Conservation (phyloP, 805 yeast species). For the fission yeast (Schizosaccharomyces pombe) region DNA sequence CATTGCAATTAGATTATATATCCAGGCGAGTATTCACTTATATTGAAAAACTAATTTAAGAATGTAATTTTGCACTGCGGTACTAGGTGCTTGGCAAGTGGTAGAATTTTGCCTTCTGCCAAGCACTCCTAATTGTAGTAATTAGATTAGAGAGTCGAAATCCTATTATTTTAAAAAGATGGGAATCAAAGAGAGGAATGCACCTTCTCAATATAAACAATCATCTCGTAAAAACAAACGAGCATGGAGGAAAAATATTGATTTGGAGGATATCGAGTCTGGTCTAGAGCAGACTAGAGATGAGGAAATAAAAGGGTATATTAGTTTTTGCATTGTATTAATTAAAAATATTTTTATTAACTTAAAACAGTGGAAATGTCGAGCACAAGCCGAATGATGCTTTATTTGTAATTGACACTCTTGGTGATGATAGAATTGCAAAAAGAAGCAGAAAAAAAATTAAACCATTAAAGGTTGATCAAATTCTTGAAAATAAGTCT, state of each 20-base stretch:
- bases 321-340: background rate
- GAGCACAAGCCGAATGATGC: conserved; percentile 11
- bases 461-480: conserved; percentile 28
- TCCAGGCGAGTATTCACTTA: too few relatives aligned
- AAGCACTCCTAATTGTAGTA: too few relatives aligned
- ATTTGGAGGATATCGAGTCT: conserved; percentile 51
- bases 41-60: too few relatives aligned
- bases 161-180: too few relatives aligned
- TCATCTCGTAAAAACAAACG: conserved; percentile 77
- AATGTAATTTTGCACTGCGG: too few relatives aligned
- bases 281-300: conserved; percentile 51
- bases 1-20: too few relatives aligned
- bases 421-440: conserved; percentile 26
- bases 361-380: background rate
- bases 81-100: too few relatives aligned
- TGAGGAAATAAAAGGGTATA: conserved; percentile 21
- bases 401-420: conserved; percentile 43
- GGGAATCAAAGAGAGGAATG: background rate
- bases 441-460: conserved; percentile 16
- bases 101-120: too few relatives aligned
- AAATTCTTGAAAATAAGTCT: conserved; percentile 54
- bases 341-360: background rate
- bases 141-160: too few relatives aligned
- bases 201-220: conserved; percentile 39
- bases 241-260: conserved; percentile 84